These are phyloP conservation scores for Lenzites betulinus DNA, from an alignment of 768 basidiomycete genomes.

Conservation along the genomic window DNA sequence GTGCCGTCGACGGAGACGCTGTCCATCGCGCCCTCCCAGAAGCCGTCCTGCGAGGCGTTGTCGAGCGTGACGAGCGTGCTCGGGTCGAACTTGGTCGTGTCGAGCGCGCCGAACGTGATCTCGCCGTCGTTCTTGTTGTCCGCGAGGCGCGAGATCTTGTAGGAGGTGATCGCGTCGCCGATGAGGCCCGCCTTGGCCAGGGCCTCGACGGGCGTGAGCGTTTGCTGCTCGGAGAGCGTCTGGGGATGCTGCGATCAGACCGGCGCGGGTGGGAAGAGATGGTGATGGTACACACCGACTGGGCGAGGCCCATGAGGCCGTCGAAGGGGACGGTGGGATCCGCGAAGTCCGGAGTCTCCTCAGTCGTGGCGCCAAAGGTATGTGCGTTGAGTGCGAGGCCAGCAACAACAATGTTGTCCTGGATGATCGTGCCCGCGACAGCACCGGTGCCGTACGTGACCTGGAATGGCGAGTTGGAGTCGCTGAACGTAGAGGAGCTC, in stretches of 20 bases:
- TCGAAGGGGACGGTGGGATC: constrained; percentile 54
- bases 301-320: constrained; percentile 77
- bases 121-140: constrained; percentile 76
- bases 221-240: constrained; percentile 64
- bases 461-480: constrained; percentile 50
- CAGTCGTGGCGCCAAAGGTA: constrained; percentile 65
- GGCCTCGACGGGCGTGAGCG: constrained; percentile 70
- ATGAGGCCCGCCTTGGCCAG: constrained; percentile 62
- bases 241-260: constrained; percentile 26
- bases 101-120: constrained; percentile 80
- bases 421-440: constrained; percentile 64
- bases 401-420: constrained; percentile 64
- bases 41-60: constrained; percentile 67
- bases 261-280: neutral
- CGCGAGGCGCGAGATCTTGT: constrained; percentile 74
- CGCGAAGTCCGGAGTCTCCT: constrained; percentile 66
- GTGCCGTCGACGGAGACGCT: constrained; percentile 59
- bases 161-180: constrained; percentile 66
- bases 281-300: constrained; percentile 51
- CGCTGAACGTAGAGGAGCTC: constrained; percentile 63
- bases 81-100: constrained; percentile 65
- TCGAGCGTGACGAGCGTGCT: constrained; percentile 56
- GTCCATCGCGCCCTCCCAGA: constrained; percentile 78
- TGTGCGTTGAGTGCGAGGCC: constrained; percentile 59
- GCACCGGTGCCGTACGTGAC: constrained; percentile 71